Conservation (phyloP, 2,329 filamentous ascomycete genomes). For the Beauveria asiatica region DNA sequence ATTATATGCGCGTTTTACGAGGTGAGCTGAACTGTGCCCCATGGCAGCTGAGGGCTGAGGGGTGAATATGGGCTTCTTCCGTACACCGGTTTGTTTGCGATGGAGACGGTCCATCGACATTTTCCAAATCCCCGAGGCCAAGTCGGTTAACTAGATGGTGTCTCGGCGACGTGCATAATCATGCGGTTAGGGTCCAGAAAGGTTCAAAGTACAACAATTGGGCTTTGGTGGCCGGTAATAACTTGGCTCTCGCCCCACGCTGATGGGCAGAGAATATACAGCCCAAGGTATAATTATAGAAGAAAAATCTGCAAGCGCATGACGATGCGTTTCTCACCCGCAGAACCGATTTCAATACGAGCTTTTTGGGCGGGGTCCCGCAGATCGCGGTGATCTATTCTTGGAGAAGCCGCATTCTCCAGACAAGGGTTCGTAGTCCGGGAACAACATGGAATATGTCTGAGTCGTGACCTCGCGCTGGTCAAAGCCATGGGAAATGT, state of each 20-base stretch:
- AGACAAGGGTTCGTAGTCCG: not conserved
- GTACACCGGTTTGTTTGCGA: not conserved
- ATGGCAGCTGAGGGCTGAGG: not conserved
- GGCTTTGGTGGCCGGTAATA: not conserved
- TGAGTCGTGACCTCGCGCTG: too few species aligned
- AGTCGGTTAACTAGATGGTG: not conserved
- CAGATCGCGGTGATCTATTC: constrained; percentile 9
- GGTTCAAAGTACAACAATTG: too few species aligned
- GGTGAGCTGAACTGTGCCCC: not conserved
- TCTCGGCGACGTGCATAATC: not conserved
- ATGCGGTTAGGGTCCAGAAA: too few species aligned
- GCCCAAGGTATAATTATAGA: not conserved
- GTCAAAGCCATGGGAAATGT: not conserved
- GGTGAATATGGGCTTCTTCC: not conserved
- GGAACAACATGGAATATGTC: not conserved
- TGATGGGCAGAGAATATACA: not conserved
- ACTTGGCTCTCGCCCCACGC: not conserved
- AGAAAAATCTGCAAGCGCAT: not conserved
- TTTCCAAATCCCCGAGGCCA: too few species aligned
- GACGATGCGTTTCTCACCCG: not conserved
- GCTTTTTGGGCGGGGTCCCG: not conserved
- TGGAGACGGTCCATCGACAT: not conserved
- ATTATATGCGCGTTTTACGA: not conserved
- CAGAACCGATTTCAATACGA: not conserved
- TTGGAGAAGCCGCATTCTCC: not conserved